These are phyloP conservation scores for Termitomyces sp. DNA, from an alignment of 768 basidiomycete species.

Conservation along the genomic window DNA sequence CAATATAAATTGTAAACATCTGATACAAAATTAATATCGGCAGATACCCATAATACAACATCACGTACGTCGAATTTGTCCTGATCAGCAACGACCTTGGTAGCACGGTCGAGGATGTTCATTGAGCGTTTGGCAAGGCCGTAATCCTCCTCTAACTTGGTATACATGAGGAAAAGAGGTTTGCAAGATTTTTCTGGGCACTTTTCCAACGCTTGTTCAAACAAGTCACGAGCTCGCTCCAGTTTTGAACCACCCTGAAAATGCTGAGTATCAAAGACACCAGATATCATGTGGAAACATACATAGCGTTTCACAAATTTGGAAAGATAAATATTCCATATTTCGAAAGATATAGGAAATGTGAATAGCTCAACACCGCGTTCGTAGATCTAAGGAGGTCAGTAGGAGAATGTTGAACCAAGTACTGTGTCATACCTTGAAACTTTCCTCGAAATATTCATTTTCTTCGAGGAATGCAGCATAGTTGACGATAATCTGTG, in stretches of 20 bases:
- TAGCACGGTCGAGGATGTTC: slow-evolving; percentile 92
- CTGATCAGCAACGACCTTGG: slow-evolving; percentile 76
- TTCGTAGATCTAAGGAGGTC: slow-evolving; percentile 72
- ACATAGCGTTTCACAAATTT: slow-evolving; percentile 98
- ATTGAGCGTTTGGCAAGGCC: slow-evolving; percentile 95
- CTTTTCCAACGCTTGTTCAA: slow-evolving; percentile 96
- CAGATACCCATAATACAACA: background rate
- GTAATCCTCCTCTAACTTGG: slow-evolving; percentile 91
- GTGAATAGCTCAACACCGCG: slow-evolving; percentile 96
- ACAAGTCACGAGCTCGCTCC: slow-evolving; percentile 94
- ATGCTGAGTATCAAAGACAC: background rate
- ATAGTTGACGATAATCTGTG: slow-evolving; percentile 96
- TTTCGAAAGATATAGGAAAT: slow-evolving; percentile 96
- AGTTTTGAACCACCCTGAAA: slow-evolving; percentile 85
- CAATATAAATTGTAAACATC: slow-evolving; percentile 98
- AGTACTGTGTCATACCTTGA: slow-evolving; percentile 59
- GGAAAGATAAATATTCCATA: slow-evolving; percentile 98
- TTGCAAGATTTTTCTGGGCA: slow-evolving; percentile 95
- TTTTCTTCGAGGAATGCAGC: slow-evolving; percentile 97
- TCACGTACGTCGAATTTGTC: slow-evolving; percentile 88
- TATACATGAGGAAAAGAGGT: slow-evolving; percentile 92
- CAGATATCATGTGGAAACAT: slow-evolving; percentile 23
- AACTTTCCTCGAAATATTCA: slow-evolving; percentile 97
- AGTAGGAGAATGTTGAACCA: slow-evolving; percentile 2
- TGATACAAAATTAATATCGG: slow-evolving; percentile 22